Evolutionary conservation across 2,329 filamentous ascomycete genomes (phyloP), one percentile per base, ranked within the genome.

Genomic region (Penicillium sp.): DNA sequence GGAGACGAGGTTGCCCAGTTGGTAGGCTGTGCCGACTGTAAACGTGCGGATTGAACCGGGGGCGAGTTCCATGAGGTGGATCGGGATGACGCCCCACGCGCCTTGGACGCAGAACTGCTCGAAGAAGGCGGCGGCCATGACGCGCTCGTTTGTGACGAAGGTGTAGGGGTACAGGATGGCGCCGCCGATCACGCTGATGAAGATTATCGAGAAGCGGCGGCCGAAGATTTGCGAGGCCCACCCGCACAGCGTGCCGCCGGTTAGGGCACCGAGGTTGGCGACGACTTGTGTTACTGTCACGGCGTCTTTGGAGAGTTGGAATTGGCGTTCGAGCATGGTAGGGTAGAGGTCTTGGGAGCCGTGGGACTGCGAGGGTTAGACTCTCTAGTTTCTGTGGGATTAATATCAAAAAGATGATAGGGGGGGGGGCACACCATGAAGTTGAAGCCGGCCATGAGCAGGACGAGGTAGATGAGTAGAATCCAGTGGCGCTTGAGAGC

Each of bases 401-500:
- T 41, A 26, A 13, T 38, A 9, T 19, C 13, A 46, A 26, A 49
- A 17, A 11, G 26, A 26, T n/a, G 31, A 29, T 13, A 51, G 48
- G 11, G 7, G 48, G 11, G 7, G 47, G 30, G 54, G 66, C 73
- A 61, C 68, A 82, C 79, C 90, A 95, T 93, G 73, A 95, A 96
- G 79, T 96, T 96, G 82, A 96, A 95, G 4, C 92, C 92, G 1
- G 91, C 90, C 91, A 96, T 96, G 45, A 96, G 82, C 21, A 96
- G 81, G 7, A 96, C 91, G 61, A 96, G 82, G 78, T 97, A 97
- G 41, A 88, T 81, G 60, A 97, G 82, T 2, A 96, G 77, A 15
- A 92, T 66, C 93, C 93, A 96, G 76, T 96, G 91, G 11, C 87
- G 85, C 76, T 87, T 89, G 31, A 96, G 72, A 0, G 92, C 92